phyloP scores from a whole-genome alignment of 2,329 filamentous ascomycete species.

The Colletotrichum coccodes region DNA sequence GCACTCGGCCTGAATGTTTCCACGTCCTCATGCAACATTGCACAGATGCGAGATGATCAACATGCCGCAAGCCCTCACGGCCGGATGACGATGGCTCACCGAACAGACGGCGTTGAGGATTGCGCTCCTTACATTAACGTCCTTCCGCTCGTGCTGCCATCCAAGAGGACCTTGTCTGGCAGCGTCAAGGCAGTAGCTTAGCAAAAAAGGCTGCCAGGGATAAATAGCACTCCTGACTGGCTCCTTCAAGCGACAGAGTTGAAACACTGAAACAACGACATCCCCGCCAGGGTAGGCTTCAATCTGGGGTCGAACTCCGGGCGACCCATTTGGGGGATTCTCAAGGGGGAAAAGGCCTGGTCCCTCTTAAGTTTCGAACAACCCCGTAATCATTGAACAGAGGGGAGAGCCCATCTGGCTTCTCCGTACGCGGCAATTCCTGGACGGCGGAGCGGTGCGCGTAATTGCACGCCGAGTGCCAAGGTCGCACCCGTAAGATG shows the following conservation, averaged over 20 bases:
- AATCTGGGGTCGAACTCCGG: conserved; percentile 30
- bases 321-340: conserved; percentile 11
- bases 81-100: neutral
- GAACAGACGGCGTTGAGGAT: neutral
- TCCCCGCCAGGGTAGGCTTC: conserved; percentile 21
- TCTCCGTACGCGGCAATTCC: neutral
- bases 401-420: neutral
- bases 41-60: neutral
- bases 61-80: neutral
- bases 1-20: neutral
- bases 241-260: conserved; percentile 24
- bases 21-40: neutral
- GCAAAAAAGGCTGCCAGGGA: conserved; percentile 13
- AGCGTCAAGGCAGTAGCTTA: neutral
- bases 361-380: conserved; percentile 11
- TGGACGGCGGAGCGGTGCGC: neutral
- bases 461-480: neutral
- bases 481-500: conserved; percentile 15
- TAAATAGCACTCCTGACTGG: conserved; percentile 12
- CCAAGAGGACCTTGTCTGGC: neutral
- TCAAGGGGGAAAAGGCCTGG: neutral
- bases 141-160: neutral
- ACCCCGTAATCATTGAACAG: conserved; percentile 6
- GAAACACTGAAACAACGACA: conserved; percentile 34
- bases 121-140: neutral